Evolutionary conservation across 2,329 filamentous ascomycete genomes (phyloP).

Genomic region (Fonsecaea pedrosoi): DNA sequence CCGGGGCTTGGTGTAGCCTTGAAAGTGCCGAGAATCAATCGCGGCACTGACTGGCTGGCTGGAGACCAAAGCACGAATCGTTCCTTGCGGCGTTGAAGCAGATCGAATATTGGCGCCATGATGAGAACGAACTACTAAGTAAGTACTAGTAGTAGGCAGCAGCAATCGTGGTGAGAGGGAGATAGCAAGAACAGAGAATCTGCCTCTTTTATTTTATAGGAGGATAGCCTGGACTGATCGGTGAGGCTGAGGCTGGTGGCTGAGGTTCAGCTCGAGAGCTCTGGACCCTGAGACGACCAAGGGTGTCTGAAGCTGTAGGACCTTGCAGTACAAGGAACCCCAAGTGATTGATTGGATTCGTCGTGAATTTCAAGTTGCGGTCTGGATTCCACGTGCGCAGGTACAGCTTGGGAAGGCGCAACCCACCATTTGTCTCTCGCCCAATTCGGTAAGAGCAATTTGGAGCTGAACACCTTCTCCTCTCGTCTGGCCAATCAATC

Average conservation of each 20-base stretch:
- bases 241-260: neutral
- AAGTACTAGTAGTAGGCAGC: too few species aligned
- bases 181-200: neutral
- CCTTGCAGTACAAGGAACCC: neutral
- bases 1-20: neutral
- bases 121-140: neutral
- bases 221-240: neutral
- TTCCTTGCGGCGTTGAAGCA: constrained; percentile 3
- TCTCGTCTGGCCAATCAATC: neutral
- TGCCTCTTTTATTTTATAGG: neutral
- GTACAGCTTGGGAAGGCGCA: neutral
- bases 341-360: too few species aligned
- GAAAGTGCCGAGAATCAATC: constrained; percentile 6
- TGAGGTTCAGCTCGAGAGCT: neutral
- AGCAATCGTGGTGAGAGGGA: too few species aligned
- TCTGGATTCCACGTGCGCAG: neutral
- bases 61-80: constrained; percentile 4
- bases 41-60: neutral
- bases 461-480: neutral
- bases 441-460: neutral
- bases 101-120: constrained; percentile 4
- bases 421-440: neutral
- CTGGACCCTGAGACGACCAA: neutral
- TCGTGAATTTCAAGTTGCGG: neutral
- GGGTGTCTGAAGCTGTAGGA: neutral